A percentile compares a stretch with the other conserved stretches of the same genome.
Evolutionary conservation across 345 rosid species (phyloP).

Genomic region (Jatropha curcas): DNA sequence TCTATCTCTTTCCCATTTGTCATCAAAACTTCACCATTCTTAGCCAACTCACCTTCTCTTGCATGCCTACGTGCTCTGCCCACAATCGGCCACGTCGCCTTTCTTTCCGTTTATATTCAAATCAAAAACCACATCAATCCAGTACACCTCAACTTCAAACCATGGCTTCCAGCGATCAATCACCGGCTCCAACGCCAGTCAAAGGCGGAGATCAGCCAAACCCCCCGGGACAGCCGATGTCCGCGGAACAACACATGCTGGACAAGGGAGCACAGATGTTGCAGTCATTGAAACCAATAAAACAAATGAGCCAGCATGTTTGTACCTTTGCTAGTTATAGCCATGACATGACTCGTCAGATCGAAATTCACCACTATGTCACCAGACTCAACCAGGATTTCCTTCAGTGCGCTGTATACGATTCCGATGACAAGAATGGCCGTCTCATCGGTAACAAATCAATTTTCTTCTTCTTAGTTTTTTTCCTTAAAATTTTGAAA

Average conservation of each 20-base stretch:
- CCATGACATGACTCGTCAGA: constrained; percentile 77
- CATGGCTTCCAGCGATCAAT: constrained; percentile 42
- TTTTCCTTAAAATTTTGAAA: neutral
- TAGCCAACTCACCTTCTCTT: constrained; percentile 24
- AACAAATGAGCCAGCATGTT: constrained; percentile 56
- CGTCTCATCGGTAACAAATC: constrained; percentile 59
- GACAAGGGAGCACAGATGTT: constrained; percentile 64
- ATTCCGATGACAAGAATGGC: constrained; percentile 48
- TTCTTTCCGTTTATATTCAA: no score
- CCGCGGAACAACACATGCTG: constrained; percentile 42
- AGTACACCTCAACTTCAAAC: neutral
- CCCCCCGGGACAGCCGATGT: constrained; percentile 53
- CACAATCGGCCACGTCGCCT: neutral
- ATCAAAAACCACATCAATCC: neutral
- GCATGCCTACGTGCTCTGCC: constrained; percentile 25
- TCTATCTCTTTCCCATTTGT: constrained; percentile 21
- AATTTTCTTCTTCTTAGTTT: neutral
- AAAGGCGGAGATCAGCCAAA: constrained; percentile 24
- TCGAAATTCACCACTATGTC: constrained; percentile 67
- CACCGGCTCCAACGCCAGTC: constrained; percentile 26
- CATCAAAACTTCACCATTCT: neutral
- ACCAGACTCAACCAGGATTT: constrained; percentile 74
- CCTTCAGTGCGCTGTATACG: constrained; percentile 80
- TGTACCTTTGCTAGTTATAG: constrained; percentile 76
- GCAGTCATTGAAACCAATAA: constrained; percentile 71